Conservation (phyloP, 345 rosid genomes). For the Populus alba region DNA sequence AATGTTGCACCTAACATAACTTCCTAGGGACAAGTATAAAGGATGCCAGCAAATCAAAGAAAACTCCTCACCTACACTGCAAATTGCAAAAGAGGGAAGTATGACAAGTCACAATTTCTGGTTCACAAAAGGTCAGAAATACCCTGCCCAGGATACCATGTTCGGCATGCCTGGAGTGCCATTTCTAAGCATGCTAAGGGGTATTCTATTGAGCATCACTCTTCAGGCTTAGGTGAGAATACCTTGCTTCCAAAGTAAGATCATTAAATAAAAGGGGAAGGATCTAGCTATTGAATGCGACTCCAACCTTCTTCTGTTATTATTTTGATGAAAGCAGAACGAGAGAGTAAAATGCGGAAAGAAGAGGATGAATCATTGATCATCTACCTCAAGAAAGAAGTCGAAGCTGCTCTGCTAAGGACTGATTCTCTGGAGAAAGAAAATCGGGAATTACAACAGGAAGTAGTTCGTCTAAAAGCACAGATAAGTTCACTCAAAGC, state of each 20-base stretch:
- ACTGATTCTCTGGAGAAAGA: slow-evolving; percentile 69
- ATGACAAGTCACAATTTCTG: neutral
- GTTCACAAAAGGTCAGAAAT: slow-evolving; percentile 13
- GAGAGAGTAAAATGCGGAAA: slow-evolving; percentile 38
- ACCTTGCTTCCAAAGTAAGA: slow-evolving; percentile 42
- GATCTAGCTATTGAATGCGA: slow-evolving; percentile 18
- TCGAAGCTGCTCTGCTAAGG: slow-evolving; percentile 52
- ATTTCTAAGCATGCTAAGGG: slow-evolving; percentile 16
- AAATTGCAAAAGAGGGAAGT: neutral
- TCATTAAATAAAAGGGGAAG: slow-evolving; percentile 15
- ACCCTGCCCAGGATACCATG: slow-evolving; percentile 11
- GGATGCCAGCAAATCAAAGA: slow-evolving; percentile 22
- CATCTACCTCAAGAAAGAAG: slow-evolving; percentile 55
- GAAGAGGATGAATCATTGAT: slow-evolving; percentile 55
- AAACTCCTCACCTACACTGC: slow-evolving; percentile 22
- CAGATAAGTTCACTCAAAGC: slow-evolving; percentile 70
- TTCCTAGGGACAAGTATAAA: slow-evolving; percentile 21
- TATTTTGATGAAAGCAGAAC: slow-evolving; percentile 13
- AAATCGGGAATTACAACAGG: slow-evolving; percentile 66
- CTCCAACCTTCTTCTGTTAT: neutral
- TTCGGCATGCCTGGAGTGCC: slow-evolving; percentile 9
- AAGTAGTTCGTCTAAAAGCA: slow-evolving; percentile 61
- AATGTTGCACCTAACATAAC: slow-evolving; percentile 52
- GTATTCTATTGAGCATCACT: slow-evolving; percentile 16
- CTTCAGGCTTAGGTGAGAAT: slow-evolving; percentile 29